Evolutionary conservation across 1,139 yeast genomes (phyloP), one percentile per base, ranked within the genome.

Genomic region (Hanseniaspora sp.): DNA sequence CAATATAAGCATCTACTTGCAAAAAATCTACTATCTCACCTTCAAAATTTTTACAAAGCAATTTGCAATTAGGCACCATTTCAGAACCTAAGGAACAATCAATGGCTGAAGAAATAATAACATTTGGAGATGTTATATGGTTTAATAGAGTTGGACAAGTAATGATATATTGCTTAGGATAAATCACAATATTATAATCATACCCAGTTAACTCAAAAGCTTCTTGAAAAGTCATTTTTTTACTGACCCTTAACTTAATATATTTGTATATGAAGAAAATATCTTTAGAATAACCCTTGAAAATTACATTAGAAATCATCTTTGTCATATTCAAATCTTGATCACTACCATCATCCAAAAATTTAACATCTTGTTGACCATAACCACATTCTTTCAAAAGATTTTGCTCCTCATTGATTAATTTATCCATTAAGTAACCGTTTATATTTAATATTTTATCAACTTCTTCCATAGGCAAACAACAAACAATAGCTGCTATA

Each of bases 91-190:
- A 75, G 8, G 83, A 78, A 9, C 85, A 83, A 55, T 67, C 67
- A 6, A 71, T 67, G 1, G 72, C 97, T 3, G 96, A 85, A 82
- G 95, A 80, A 13, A 92, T 84, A 7, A 92, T 76, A 9, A 90
- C 95, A 67, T 92, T 88, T 0, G 98, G 98, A 0, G 97, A 87
- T 0, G 98, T 90, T 46, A 92, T 79, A 64, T 92, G 90, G 65
- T 92, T 92, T 39, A 92, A 72, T 56, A 92, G 71, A 9, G 88
- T 77, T 0, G 96, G 95, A 23, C 87, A 69, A 3, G 68, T 75
- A 13, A 67, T 64, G 1, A 48, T 43, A 53, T 74, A 77, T 59
- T 80, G 82, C 0, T 95, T 82, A 2, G 96, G 88, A 55, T 95
- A 95, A 3, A 92, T 94, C 1, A 94, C 86, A 51, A 92, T 83